Evolutionary conservation across 208 protist species (phyloP), one percentile per base, ranked within the genome.

Genomic region (Naegleria gruberi): DNA sequence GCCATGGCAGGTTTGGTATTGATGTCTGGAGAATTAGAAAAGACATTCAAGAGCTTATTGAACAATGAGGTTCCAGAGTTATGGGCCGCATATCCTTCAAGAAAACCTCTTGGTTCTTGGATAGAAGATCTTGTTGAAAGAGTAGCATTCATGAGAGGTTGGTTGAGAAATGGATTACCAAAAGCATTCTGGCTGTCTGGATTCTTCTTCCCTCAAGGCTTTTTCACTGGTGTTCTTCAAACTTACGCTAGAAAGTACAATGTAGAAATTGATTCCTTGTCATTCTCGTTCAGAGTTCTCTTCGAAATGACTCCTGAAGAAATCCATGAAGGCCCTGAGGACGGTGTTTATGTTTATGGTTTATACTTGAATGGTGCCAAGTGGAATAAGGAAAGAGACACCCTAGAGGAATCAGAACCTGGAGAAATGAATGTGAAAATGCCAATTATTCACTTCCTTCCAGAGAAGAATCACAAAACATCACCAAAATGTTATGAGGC

Each of bases 121-220:
- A 96, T 99, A 90, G 95, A 97, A 65, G 98, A 99, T 92, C 94
- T 99, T 17, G 85, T 97, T 10, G 87, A 94, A 84, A 94, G 97
- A 47, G 93, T 99, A 40, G 91, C 95, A 30, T 99, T 99, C 92
- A 97, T 99, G 46, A 94, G 94, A 15, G 92, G 91, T 19, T 99
- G 98, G 98, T 89, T 99, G 84, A 92, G 93, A 45, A 94, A 96
- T 47, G 98, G 98, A 1, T 93, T 96, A 90, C 98, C 98, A 55
- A 93, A 85, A 30, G 94, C 94, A 41, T 99, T 98, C 93, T 98
- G 97, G 97, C 94, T 99, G 45, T 94, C 96, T 51, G 97, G 97
- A 55, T 98, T 99, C 93, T 99, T 98, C 94, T 99, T 99, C 94
- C 98, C 98, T 65, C 99, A 99, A 93, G 98, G 97, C 51, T 99